Conservation (phyloP, 2,329 filamentous ascomycete species). For the Apiospora koreana region DNA sequence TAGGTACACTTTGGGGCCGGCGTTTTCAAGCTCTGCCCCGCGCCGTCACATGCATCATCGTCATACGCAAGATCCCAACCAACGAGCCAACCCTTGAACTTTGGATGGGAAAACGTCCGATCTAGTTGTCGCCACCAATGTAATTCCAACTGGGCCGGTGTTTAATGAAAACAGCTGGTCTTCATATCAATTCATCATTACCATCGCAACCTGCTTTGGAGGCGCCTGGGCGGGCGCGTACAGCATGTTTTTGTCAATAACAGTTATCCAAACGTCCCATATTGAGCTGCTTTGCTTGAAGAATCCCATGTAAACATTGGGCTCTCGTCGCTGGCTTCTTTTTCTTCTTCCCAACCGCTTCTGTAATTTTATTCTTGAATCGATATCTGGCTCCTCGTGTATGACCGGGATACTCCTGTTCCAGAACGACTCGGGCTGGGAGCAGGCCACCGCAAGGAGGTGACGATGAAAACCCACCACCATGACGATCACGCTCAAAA, state of each 20-base stretch:
- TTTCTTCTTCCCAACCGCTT: not conserved
- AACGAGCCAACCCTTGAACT: not conserved
- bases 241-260: constrained; percentile 8
- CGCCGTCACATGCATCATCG: not conserved
- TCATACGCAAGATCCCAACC: constrained; percentile 1
- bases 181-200: not conserved
- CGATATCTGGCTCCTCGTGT: not conserved
- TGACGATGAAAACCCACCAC: not conserved
- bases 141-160: not conserved
- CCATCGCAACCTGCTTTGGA: not conserved
- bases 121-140: constrained; percentile 5
- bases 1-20: not conserved
- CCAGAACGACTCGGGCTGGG: not conserved
- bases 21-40: constrained; percentile 9
- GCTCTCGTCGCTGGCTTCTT: not conserved
- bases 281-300: not conserved
- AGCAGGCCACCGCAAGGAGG: not conserved
- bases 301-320: constrained; percentile 5
- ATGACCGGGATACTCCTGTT: not conserved
- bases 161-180: constrained; percentile 2
- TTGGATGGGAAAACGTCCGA: constrained; percentile 2
- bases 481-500: constrained; percentile 4
- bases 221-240: not conserved
- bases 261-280: not conserved
- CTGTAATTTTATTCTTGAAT: not conserved